phyloP scores from a whole-genome alignment of 805 yeast genomes.

The Metschnikowia gelsemii region DNA sequence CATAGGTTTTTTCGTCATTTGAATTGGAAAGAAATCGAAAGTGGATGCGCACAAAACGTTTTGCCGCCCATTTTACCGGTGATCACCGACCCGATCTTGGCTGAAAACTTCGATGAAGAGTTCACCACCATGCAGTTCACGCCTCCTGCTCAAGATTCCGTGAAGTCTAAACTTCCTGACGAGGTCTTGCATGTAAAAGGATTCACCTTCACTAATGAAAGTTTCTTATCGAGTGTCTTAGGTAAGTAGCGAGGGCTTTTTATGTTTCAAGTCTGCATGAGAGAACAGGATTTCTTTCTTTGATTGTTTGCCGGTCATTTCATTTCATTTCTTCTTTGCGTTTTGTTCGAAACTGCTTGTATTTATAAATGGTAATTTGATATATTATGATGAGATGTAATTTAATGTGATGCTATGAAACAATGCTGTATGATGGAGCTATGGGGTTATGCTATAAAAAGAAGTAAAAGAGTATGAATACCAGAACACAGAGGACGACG shows the following conservation, averaged over 20 bases:
- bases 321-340: too few relatives aligned
- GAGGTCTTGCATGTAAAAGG: constrained; percentile 43
- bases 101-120: constrained; percentile 80
- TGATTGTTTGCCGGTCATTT: too few relatives aligned
- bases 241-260: not conserved
- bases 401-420: not conserved
- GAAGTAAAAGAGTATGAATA: not conserved
- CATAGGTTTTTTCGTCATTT: constrained; percentile 78
- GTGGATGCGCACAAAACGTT: constrained; percentile 42
- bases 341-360: too few relatives aligned
- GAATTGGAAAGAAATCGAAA: constrained; percentile 61
- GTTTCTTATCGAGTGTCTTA: constrained; percentile 25
- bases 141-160: constrained; percentile 13
- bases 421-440: not conserved
- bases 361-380: too few relatives aligned
- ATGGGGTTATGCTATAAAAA: not conserved
- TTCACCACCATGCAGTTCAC: constrained; percentile 68
- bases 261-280: too few relatives aligned
- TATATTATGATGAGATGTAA: not conserved
- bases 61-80: constrained; percentile 82
- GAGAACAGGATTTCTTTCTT: too few relatives aligned
- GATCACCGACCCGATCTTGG: constrained; percentile 74
- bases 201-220: constrained; percentile 42
- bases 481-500: constrained; percentile 15
- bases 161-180: constrained; percentile 3